These are phyloP conservation scores for Mycena haematopus DNA, from an alignment of 768 basidiomycete species.

Conservation along the genomic window DNA sequence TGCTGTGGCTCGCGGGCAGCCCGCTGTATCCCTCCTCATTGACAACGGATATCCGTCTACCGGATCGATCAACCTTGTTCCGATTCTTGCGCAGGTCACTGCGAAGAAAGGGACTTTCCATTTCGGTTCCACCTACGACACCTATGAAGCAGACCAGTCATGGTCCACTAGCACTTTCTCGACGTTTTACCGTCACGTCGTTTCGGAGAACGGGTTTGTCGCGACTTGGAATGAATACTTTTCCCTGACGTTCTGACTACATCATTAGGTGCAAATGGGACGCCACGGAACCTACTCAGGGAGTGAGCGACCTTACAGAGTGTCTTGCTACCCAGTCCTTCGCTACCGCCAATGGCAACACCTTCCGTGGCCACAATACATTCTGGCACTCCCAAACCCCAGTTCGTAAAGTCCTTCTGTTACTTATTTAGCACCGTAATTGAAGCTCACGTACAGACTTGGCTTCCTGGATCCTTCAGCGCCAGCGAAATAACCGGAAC, in stretches of 20 bases:
- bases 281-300: conserved; percentile 25
- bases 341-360: conserved; percentile 14
- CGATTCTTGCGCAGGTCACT: conserved; percentile 11
- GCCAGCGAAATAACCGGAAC: conserved; percentile 11
- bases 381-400: conserved; percentile 27
- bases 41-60: conserved; percentile 24
- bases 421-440: background rate
- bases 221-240: background rate
- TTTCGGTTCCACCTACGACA: conserved; percentile 27
- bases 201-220: conserved; percentile 25
- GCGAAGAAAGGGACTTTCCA: conserved; percentile 24
- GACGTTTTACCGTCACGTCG: conserved; percentile 23
- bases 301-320: conserved; percentile 21
- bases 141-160: conserved; percentile 24
- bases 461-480: conserved; percentile 24
- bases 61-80: conserved; percentile 18
- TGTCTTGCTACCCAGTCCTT: conserved; percentile 18
- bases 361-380: conserved; percentile 27
- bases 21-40: conserved; percentile 23
- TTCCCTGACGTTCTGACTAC: background rate
- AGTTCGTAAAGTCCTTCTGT: conserved; percentile 8
- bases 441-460: conserved; percentile 1
- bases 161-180: conserved; percentile 15
- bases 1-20: conserved; percentile 18
- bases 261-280: conserved; percentile 26